phyloP scores from a whole-genome alignment of 441 rosid genomes.

The Arabidopsis lyrata region DNA sequence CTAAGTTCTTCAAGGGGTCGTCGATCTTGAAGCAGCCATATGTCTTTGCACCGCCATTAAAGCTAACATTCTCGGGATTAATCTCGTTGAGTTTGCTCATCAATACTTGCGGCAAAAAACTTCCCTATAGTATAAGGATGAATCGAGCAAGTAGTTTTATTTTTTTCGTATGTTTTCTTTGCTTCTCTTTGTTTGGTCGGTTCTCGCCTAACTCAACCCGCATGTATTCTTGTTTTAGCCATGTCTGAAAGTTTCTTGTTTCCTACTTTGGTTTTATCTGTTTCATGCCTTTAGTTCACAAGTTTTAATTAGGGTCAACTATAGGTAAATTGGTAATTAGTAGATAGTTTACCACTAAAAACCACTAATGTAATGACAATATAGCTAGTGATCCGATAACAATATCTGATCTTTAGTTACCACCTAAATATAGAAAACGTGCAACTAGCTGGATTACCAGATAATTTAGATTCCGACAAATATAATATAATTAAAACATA shows the following conservation, averaged over 20 bases:
- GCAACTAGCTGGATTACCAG: not conserved
- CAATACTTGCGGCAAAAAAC: slow-evolving; percentile 66
- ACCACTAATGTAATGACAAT: not conserved
- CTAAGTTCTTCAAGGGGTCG: slow-evolving; percentile 60
- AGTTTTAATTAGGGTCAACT: not conserved
- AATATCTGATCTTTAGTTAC: no score
- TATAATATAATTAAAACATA: no score
- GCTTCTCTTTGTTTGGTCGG: slow-evolving; percentile 9
- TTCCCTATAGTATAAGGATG: slow-evolving; percentile 48
- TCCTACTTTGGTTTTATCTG: slow-evolving; percentile 2
- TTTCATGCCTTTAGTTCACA: not conserved
- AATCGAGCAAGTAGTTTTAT: not conserved
- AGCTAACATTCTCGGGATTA: slow-evolving; percentile 71
- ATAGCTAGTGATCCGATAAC: not conserved
- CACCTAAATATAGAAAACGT: not conserved
- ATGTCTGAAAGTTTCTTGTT: not conserved
- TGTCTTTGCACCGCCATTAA: slow-evolving; percentile 84
- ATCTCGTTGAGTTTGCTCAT: slow-evolving; percentile 69
- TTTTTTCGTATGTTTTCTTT: not conserved
- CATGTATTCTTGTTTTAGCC: slow-evolving; percentile 1
- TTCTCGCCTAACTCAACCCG: slow-evolving; percentile 2
- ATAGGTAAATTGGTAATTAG: no score
- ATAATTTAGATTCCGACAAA: not conserved
- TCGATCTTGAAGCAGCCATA: slow-evolving; percentile 71
- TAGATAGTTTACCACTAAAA: not conserved